These are phyloP conservation scores for Isabelozyma pseudorhagii DNA, from an alignment of 805 yeast genomes.

Conservation along the genomic window DNA sequence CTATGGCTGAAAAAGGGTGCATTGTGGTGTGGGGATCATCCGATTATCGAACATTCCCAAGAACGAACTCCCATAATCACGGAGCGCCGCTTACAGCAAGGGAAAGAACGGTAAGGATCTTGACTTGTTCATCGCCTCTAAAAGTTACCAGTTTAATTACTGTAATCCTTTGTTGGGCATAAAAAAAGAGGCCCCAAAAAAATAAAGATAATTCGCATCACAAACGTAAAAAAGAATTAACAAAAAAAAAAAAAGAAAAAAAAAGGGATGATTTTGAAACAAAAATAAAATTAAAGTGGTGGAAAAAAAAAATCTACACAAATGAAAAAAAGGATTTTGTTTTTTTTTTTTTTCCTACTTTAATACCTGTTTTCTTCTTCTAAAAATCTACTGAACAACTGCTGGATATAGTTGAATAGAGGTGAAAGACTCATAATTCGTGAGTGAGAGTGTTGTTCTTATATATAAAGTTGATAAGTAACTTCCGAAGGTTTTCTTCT, in stretches of 20 bases:
- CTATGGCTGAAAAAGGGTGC: not conserved
- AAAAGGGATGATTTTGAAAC: not conserved
- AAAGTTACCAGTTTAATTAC: no score
- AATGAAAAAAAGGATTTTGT: not conserved
- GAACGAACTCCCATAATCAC: no score
- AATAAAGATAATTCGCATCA: not conserved
- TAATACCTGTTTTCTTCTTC: not conserved
- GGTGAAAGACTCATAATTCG: not conserved
- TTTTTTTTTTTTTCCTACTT: no score
- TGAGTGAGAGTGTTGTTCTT: not conserved
- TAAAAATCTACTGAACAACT: not conserved
- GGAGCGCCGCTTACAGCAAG: no score
- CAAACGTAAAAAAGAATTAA: not conserved
- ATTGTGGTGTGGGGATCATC: not conserved
- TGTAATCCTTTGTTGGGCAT: not conserved
- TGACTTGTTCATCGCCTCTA: no score
- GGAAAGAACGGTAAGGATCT: no score
- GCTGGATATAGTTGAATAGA: not conserved
- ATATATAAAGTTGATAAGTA: not conserved
- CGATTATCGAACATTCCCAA: not conserved
- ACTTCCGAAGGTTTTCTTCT: no score
- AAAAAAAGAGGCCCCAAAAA: not conserved
- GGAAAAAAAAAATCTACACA: not conserved
- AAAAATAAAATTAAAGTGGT: not conserved
- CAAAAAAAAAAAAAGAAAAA: not conserved